A percentile compares a stretch with the other conserved stretches of the same genome.
phyloP scores from a whole-genome alignment of 2,329 filamentous ascomycete genomes.

The Penicillium sp. region DNA sequence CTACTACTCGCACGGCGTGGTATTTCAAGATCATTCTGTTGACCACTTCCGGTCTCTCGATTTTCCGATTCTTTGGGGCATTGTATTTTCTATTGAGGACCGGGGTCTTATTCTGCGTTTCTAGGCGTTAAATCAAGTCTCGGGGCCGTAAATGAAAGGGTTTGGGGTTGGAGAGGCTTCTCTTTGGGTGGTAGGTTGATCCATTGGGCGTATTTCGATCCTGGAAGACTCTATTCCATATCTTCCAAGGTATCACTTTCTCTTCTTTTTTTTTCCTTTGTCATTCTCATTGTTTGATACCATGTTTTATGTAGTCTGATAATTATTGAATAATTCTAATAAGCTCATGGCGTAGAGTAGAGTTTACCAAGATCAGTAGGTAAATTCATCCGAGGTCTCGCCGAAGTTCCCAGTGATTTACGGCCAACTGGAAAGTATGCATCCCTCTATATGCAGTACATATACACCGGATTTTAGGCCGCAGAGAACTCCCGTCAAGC shows the following conservation, averaged over 20 bases:
- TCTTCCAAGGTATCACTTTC: neutral
- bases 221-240: too few species aligned
- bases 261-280: neutral
- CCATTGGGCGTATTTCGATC: neutral
- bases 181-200: neutral
- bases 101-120: slow-evolving; percentile 14
- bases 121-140: neutral
- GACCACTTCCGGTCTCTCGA: slow-evolving; percentile 19
- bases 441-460: neutral
- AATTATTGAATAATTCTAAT: neutral
- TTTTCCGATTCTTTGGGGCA: slow-evolving; percentile 19
- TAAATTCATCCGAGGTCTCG: neutral
- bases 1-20: slow-evolving; percentile 9
- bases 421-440: neutral
- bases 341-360: neutral
- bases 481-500: too few species aligned
- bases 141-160: neutral
- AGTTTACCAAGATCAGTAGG: neutral
- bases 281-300: neutral
- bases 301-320: neutral
- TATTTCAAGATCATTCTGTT: slow-evolving; percentile 19
- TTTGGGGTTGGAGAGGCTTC: neutral
- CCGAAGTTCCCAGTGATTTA: neutral
- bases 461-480: too few species aligned
- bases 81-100: slow-evolving; percentile 18